Evolutionary conservation across 2,329 filamentous ascomycete genomes (phyloP), one percentile per base, ranked within the genome.

Genomic region (Cladosporium velox): DNA sequence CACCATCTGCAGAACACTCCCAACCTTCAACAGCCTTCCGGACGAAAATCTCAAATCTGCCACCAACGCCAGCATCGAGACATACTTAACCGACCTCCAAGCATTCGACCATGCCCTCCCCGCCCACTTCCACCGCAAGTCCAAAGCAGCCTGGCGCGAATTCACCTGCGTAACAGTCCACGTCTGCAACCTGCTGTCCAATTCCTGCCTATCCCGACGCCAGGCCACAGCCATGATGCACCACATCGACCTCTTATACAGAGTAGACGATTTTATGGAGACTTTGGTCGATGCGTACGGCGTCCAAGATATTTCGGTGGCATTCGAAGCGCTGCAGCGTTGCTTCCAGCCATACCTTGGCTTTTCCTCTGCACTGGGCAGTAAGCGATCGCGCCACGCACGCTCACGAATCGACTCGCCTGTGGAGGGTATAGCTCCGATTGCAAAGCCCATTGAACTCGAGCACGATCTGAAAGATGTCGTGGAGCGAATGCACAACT

Each of bases 211-310:
- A 1, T 28, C 21, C 14, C 15, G 12, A 11, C 7, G 32, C 2
- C 60, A 63, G 32, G 60, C 47, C 7, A 15, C 49, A 38, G 47
- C 30, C 32, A 63, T 63, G 60, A 54, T 54, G 60, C 49, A 51
- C 18, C 60, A 63, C 47, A 52, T 63, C 24, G 24, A 63, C 24
- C 49, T 63, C 7, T 26, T 52, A 7, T 63, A 63, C 49, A 54
- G 60, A 54, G 60, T 30, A 6, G 60, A 63, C 32, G 60, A 63
- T 12, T 63, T 52, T 21, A 63, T 63, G 60, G 60, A 63, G 49
- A 41, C 34, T 54, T 4, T 63, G 21, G 4, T n/a, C n/a, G 49
- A 54, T 12, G 24, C 21, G 15, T 63, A 63, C 12, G 60, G 60
- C 34, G 30, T 63, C 10, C 30, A 8, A 1, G 60, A 63, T n/a